These are phyloP conservation scores for Macaranga tanarius DNA, from an alignment of 441 rosid genomes.

Conservation along the genomic window DNA sequence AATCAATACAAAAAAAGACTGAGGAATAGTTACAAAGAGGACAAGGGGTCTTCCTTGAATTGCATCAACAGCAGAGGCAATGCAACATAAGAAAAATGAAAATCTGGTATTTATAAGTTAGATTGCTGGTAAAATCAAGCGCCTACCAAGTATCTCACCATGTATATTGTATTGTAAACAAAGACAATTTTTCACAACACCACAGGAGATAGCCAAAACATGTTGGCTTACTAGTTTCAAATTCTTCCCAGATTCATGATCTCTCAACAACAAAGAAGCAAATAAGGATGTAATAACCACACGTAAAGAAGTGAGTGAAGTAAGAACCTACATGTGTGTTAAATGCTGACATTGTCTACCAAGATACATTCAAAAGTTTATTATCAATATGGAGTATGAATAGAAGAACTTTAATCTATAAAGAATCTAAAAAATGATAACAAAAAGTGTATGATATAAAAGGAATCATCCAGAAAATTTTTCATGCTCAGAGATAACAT, in stretches of 20 bases:
- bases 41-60: neutral
- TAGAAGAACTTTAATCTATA: neutral
- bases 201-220: neutral
- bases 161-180: neutral
- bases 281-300: neutral
- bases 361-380: neutral
- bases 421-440: neutral
- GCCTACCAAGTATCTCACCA: neutral
- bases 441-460: conserved; percentile 7
- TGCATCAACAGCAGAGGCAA: neutral
- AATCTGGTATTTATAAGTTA: neutral
- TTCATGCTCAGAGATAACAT: conserved; percentile 18
- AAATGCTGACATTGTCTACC: neutral
- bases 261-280: neutral
- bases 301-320: neutral
- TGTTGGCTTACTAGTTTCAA: neutral
- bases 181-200: neutral
- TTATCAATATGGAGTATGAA: neutral
- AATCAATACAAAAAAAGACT: neutral
- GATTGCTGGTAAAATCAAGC: neutral
- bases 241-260: conserved; percentile 1
- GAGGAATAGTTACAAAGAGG: neutral
- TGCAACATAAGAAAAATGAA: neutral
- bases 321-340: neutral
- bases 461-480: conserved; percentile 3